A percentile compares a stretch with the other conserved stretches of the same genome.
Conservation (phyloP, 164 flowering plant genomes). For the Stephania yunnanensis region DNA sequence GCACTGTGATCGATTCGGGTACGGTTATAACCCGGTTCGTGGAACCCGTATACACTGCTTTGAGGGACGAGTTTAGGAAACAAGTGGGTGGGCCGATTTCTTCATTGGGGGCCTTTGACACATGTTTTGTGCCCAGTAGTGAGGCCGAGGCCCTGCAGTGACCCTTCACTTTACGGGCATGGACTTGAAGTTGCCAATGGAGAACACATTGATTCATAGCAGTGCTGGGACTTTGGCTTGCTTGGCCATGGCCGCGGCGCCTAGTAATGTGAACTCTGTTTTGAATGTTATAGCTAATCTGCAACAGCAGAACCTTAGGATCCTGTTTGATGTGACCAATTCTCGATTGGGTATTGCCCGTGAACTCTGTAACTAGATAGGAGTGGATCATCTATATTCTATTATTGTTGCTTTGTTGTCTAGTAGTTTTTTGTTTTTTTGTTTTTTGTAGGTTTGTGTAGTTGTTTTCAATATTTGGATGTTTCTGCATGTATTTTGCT, state of each 20-base stretch:
- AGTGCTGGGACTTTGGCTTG: conserved; percentile 63
- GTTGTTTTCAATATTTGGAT: too few relatives aligned
- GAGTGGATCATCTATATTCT: not conserved
- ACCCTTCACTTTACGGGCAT: conserved; percentile 64
- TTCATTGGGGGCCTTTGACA: conserved; percentile 74
- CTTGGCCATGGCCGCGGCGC: conserved; percentile 85
- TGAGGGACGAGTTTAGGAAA: conserved; percentile 59
- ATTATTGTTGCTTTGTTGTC: not conserved
- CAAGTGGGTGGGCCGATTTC: conserved; percentile 50
- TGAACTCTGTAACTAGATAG: conserved; percentile 57
- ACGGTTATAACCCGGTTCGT: conserved; percentile 84
- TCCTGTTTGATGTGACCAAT: conserved; percentile 60
- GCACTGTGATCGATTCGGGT: conserved; percentile 86
- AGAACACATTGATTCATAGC: conserved; percentile 77
- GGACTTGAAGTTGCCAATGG: conserved; percentile 61
- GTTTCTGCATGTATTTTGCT: too few relatives aligned
- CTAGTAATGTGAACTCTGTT: conserved; percentile 60
- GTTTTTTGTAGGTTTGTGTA: not conserved
- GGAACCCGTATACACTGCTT: conserved; percentile 45
- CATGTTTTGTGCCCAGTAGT: conserved; percentile 48
- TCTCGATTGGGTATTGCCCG: conserved; percentile 72
- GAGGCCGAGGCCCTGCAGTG: conserved; percentile 38
- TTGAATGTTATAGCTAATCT: conserved; percentile 78
- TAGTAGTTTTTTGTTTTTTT: not conserved
- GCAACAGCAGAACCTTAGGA: conserved; percentile 86